Conservation (phyloP, 2,329 filamentous ascomycete genomes). For the Calcarisporium arbuscula region DNA sequence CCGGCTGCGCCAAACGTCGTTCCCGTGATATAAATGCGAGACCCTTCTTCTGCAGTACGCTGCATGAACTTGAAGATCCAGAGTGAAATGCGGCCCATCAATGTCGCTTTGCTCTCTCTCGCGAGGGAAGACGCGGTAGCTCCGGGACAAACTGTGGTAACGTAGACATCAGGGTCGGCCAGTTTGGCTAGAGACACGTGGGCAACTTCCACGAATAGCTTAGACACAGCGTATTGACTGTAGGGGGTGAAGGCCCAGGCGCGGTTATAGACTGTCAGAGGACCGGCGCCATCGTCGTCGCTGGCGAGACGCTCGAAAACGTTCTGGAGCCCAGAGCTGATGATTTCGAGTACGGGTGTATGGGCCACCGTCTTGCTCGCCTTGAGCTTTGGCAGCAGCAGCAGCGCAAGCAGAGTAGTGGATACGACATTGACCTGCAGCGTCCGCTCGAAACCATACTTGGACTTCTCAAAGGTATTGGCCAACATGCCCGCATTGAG, state of each 20-base stretch:
- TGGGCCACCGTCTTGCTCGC: slow-evolving; percentile 20
- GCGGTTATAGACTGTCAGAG: slow-evolving; percentile 1
- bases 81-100: slow-evolving; percentile 5
- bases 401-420: slow-evolving; percentile 44
- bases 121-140: slow-evolving; percentile 33
- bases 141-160: slow-evolving; percentile 38
- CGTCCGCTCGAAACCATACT: slow-evolving; percentile 41
- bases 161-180: slow-evolving; percentile 22
- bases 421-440: slow-evolving; percentile 54
- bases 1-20: too few relatives aligned
- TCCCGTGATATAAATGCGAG: too few relatives aligned
- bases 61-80: slow-evolving; percentile 26
- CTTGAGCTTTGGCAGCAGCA: slow-evolving; percentile 42
- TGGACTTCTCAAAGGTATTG: slow-evolving; percentile 24
- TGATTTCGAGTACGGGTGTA: slow-evolving; percentile 4
- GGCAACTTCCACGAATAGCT: slow-evolving; percentile 24
- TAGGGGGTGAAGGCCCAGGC: slow-evolving; percentile 9
- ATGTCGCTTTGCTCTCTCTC: slow-evolving; percentile 22
- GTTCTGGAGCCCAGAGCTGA: slow-evolving; percentile 1
- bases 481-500: slow-evolving; percentile 38
- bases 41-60: slow-evolving; percentile 35
- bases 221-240: slow-evolving; percentile 23
- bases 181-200: slow-evolving; percentile 27
- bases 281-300: slow-evolving; percentile 8
- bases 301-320: slow-evolving; percentile 24